Base-by-base conservation (phyloP, 139 green algal species). In the Chlorella sp. region DNA sequence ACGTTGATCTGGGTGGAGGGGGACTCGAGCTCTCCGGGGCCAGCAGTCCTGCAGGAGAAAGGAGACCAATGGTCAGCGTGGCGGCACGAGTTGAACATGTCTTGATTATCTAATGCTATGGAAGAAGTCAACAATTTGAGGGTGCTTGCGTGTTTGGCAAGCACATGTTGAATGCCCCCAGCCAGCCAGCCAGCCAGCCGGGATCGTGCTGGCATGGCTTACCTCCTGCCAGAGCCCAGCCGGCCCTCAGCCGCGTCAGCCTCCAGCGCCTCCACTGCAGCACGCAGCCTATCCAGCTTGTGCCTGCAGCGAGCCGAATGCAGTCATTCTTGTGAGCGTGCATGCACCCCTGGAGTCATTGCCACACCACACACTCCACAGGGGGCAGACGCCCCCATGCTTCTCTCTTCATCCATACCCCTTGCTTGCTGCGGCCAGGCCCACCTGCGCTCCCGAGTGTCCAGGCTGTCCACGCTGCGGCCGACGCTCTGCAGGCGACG, bases 221-320 rank as follows among this genome's bases (percentile, higher is more conserved):
- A 88, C 84, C n/a, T 80, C 53, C 71, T 57, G 39, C 84, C 84
- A 14, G 66, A 86, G 34, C 73, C 78, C 82, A 87, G 79, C 2
- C 53, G 24, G 37, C 39, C 84, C 3, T 32, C 36, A 40, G 76
- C 57, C 14, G 61, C 78, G 34, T 88, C 71, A 14, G 69, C 71
- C 69, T 93, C 90, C n/a, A 93, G 68, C 34, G 90, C 82, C 86
- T 87, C 79, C 28, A 93, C 86, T 3, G 90, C 90, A 24, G 86
- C 90, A 2, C 90, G 73, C 48, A 93, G 79, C 53, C 57, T 57
- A 18, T 93, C 81, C 21, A 93, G 86, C 85, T 87, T 89, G 57
- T 73, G 61, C 39, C 76, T 81, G 42, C 87, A 32, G 48, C 14
- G 36, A 18, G 28, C 80, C 84, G 9, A 40, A 2, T 5, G 18